Base-by-base conservation (phyloP, 2,329 filamentous ascomycete species). In the Septoria petroselini region DNA sequence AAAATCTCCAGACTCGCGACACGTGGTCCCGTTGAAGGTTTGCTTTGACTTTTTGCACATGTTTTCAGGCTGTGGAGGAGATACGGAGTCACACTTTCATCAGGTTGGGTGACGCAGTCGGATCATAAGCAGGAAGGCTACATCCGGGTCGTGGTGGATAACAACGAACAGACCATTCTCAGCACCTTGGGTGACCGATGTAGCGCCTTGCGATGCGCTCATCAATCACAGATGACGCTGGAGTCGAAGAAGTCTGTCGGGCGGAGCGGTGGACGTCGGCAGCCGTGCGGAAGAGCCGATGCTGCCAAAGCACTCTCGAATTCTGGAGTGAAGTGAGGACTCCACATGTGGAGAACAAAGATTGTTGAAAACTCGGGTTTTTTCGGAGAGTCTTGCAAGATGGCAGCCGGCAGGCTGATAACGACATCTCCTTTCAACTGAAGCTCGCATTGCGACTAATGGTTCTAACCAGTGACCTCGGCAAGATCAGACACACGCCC, bases 281-380 rank as follows among this genome's bases (percentile, higher is more conserved):
- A 4, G 29, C 25, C 41, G 35, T 15, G 31, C 41, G 41, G 29
- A 44, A 29, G 31, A 7, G 19, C 11, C 30, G 30, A 33, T n/a
- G 30, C 30, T 27, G 23, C 23, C 23, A 27, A 27, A 27, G 9
- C 23, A 27, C 9, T 5, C 23, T 34, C 34, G 35, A 19, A 34
- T 25, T 14, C 7, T 15, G 8, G 41, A 21, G 41, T 9, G 40
- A 44, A 44, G 41, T 34, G 41, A 35, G 23, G 18, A 35, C 29
- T 44, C 41, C 41, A 44, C 41, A n/a, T 23, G 41, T 44, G 41
- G 41, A 35, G 19, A 33, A 8, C 14, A 18, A 30, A 35, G 41
- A 44, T 19, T 35, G 41, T 44, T 44, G 41, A 44, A 12, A 42
- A 33, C 17, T 38, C 41, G 41, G 41, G n/a, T 23, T 15, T 15